Evolutionary conservation across 768 basidiomycete genomes (phyloP).

Genomic region (Russula virescens): DNA sequence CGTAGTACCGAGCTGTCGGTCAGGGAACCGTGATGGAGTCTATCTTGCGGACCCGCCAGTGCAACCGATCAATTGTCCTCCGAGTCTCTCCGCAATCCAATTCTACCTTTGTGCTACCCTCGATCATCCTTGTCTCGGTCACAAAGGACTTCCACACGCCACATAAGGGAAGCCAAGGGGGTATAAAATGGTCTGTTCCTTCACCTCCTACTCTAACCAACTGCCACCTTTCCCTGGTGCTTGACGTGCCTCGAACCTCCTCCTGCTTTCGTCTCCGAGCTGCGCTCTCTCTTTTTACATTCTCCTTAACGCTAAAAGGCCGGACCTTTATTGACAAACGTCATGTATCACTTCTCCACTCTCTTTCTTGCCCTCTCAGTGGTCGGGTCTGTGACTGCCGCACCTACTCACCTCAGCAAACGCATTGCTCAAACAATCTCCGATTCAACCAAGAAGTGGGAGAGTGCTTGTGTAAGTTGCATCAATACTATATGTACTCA

Average conservation of each 20-base stretch:
- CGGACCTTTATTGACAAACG: background rate
- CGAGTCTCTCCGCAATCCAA: background rate
- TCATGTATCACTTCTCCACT: conserved; percentile 33
- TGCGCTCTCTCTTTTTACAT: conserved; percentile 6
- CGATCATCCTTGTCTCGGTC: background rate
- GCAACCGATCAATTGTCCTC: background rate
- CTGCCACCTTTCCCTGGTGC: background rate
- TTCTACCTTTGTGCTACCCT: background rate
- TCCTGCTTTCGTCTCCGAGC: conserved; percentile 6
- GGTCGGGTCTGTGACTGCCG: conserved; percentile 32
- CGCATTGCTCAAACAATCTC: conserved; percentile 44
- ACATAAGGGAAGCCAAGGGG: background rate
- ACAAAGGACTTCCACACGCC: background rate
- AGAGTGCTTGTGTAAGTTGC: conserved; percentile 42
- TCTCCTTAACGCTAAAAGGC: background rate
- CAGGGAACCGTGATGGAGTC: too few species aligned
- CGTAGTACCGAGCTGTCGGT: too few species aligned
- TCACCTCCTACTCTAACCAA: background rate
- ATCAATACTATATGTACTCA: background rate
- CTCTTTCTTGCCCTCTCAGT: conserved; percentile 32
- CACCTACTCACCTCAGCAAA: conserved; percentile 35
- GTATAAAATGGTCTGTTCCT: conserved; percentile 5
- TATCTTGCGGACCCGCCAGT: background rate
- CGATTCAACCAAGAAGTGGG: conserved; percentile 40
- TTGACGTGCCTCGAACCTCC: conserved; percentile 11